Evolutionary conservation across 768 basidiomycete genomes (phyloP), one percentile per base, ranked within the genome.

Genomic region (Hericium alpestre): DNA sequence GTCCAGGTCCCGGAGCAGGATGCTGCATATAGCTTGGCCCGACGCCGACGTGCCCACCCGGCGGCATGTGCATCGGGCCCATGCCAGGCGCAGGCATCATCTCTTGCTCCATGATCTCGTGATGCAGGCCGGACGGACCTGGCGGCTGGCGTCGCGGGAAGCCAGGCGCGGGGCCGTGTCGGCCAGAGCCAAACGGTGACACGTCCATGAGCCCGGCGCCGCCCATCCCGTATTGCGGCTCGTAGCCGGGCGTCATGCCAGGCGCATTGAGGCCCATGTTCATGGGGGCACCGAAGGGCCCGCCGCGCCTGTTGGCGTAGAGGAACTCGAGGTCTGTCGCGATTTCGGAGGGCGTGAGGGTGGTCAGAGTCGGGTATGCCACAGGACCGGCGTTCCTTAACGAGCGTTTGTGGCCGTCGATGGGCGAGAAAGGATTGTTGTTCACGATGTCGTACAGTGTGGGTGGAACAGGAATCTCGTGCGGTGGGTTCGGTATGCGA

Each of bases 371-470:
- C 3, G 73, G 73, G 51, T 71, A 70, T 15, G 61, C 62, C 25
- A 66, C 61, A 16, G 61, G 54, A 49, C 2, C 58, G 2, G 56
- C 9, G 43, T 58, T 27, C 52, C 63, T 61, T 5, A 56, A 56
- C 56, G 58, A 64, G 38, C 38, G 62, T 61, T 64, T 50, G 43
- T 58, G 57, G 13, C 63, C 37, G 9, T 63, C 56, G 18, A 63
- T 63, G 1, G 67, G 56, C 9, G 64, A 59, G 54, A 80, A 77
- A 0, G 84, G 81, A 57, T 79, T 75, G 13, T 79, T 73, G 61
- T 82, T 83, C 63, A 84, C 71, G 32, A 89, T 79, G 64, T 84
- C 79, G n/a, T 83, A 80, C 32, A 90, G 72, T 10, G 82, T 79
- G 1, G 82, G 86, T 10, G 83, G 73, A 4, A 76, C 75, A 10